Percentiles rank a stretch among this genome's conserved stretches.
These are phyloP conservation scores for Naumovozyma dairenensis DNA, from an alignment of 805 yeast species.

Conservation along the genomic window DNA sequence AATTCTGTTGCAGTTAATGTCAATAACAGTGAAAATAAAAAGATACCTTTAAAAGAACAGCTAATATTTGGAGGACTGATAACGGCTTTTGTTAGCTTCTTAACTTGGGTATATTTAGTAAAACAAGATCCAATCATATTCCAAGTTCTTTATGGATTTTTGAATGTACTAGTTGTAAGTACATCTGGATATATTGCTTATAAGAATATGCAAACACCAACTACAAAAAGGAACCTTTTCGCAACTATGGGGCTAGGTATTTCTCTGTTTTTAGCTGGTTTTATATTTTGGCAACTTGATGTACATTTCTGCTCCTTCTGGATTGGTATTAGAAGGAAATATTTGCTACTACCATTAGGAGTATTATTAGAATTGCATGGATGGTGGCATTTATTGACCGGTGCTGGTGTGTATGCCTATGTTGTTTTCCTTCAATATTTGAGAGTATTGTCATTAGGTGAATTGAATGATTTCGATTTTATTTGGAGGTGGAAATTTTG, in stretches of 20 bases:
- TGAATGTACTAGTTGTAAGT: constrained; percentile 64
- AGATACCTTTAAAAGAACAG: constrained; percentile 8
- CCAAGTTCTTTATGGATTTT: constrained; percentile 71
- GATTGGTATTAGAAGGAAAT: constrained; percentile 45
- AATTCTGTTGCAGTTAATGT: not conserved
- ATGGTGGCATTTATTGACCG: constrained; percentile 93
- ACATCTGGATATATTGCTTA: constrained; percentile 46
- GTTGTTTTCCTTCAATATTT: constrained; percentile 70
- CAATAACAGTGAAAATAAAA: too few species aligned
- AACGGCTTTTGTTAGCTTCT: constrained; percentile 42
- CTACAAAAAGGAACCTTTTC: constrained; percentile 41
- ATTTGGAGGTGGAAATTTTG: constrained; percentile 50
- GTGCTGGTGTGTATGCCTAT: constrained; percentile 80
- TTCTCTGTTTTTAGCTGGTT: constrained; percentile 59
- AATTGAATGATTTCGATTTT: constrained; percentile 45
- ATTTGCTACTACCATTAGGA: constrained; percentile 75
- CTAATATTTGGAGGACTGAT: constrained; percentile 39
- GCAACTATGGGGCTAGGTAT: constrained; percentile 52
- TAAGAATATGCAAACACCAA: constrained; percentile 40
- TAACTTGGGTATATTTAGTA: constrained; percentile 65
- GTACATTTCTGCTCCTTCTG: constrained; percentile 63
- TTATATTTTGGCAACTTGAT: constrained; percentile 81
- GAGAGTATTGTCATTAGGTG: constrained; percentile 52
- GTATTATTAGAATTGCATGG: constrained; percentile 84
- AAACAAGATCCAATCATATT: constrained; percentile 80